Evolutionary conservation across 2,329 filamentous ascomycete species (phyloP).

Genomic region (Aquanectria penicillioides): DNA sequence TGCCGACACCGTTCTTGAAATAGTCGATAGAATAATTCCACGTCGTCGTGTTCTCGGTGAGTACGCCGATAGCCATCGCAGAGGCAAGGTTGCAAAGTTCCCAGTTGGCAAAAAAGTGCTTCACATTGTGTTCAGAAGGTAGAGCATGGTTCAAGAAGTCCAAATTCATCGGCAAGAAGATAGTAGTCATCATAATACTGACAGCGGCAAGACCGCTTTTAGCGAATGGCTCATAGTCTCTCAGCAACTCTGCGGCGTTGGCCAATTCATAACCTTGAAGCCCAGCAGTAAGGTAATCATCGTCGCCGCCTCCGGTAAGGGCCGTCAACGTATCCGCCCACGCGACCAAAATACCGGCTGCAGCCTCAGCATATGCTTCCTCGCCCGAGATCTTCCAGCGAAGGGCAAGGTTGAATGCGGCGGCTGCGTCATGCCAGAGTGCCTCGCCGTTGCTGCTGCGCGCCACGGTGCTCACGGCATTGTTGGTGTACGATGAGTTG

Average conservation of each 20-base stretch:
- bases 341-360: constrained; percentile 48
- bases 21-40: constrained; percentile 21
- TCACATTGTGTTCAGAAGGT: constrained; percentile 17
- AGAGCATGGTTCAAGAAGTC: constrained; percentile 21
- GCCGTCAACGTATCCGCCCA: constrained; percentile 49
- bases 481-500: not conserved
- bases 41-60: constrained; percentile 12
- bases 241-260: constrained; percentile 56
- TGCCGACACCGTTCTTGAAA: constrained; percentile 24
- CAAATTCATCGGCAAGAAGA: constrained; percentile 18
- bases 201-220: constrained; percentile 40
- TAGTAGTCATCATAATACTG: not conserved
- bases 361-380: constrained; percentile 48
- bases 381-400: constrained; percentile 53
- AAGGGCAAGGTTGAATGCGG: constrained; percentile 41
- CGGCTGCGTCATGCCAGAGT: constrained; percentile 26
- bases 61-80: constrained; percentile 21
- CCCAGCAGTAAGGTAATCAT: constrained; percentile 52
- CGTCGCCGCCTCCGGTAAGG: constrained; percentile 46
- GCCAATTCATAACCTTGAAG: constrained; percentile 58
- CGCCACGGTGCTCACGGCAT: constrained; percentile 1
- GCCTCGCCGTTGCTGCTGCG: constrained; percentile 17
- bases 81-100: constrained; percentile 30
- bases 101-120: constrained; percentile 25
- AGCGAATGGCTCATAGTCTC: constrained; percentile 38